Evolutionary conservation across 2,329 filamentous ascomycete genomes (phyloP), one percentile per base, ranked within the genome.

Genomic region (Diaporthe vaccinii): DNA sequence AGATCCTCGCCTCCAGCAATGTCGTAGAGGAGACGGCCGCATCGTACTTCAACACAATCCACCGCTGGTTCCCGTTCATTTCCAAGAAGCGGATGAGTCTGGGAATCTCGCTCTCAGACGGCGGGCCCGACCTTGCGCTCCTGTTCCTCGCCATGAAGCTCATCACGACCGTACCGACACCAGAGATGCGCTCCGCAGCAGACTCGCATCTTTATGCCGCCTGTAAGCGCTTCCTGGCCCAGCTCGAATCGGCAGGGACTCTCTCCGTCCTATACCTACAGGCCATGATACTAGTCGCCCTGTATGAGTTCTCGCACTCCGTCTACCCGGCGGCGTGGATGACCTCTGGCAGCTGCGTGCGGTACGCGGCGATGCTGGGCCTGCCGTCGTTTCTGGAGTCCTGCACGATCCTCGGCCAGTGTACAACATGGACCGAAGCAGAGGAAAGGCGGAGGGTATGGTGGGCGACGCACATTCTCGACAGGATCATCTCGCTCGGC

Each of bases 251-350:
- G 8, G 80, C 82, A 53, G 87, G 87, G 36, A 82, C 82, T 10
- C 81, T 85, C 12, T 86, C 84, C 36, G 77, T 89, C 22, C 80
- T 85, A 61, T 79, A 86, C 53, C 81, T 89, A 10, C 88, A 89
- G 78, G 84, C 85, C 5, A 82, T 85, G 75, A 76, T 88, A 1
- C 82, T 89, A 20, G 80, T 89, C 31, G 82, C 86, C 10, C 79
- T 88, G 3, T 89, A 87, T 78, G 87, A 89, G 77, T 82, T 86
- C 74, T 84, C 86, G 1, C 87, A 89, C 76, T 84, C 82, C 4
- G 86, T 89, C 62, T 89, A 89, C 76, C 87, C 88, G 4, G 85
- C 86, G 15, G 86, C 86, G 20, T 89, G 86, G 82, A 85, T 89
- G 80, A 85, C 85, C 1, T 82, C 87, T 8, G 87, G 85, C 2